Evolutionary conservation across 345 rosid genomes (phyloP), one percentile per base, ranked within the genome.

Genomic region (Eucalyptus tenuipes): DNA sequence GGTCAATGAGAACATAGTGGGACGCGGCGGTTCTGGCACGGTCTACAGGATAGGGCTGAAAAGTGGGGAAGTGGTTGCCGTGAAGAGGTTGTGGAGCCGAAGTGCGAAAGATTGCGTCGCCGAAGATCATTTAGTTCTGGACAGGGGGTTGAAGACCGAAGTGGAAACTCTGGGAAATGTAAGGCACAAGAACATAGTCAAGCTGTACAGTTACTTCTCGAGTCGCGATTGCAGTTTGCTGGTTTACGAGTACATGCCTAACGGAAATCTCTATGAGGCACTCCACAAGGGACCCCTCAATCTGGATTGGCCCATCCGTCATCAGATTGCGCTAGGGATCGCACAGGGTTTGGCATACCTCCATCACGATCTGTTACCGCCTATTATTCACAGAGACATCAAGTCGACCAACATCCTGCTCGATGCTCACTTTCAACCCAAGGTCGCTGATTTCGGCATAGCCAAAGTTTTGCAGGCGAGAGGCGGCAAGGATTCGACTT

Each of bases 331-430:
- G 17, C 93, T 96, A 7, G 99, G 99, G 50, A 94, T 97, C 3
- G 99, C 99, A 22, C 99, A 96, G 89, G 99, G 99, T 52, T 90
- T 96, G 89, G 98, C 96, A 4, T 97, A 97, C 88, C 99, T 97
- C 88, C 99, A 97, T 90, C 98, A 96, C 89, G 99, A 96, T 92
- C 95, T 96, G 61, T 86, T 92, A 50, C 92, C 91, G 4, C 95
- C 99, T 13, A 95, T 97, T 80, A 95, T 97, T 89, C 99, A 97
- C 91, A 92, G 99, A 86, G 99, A 97, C 91, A 95, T 97, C 91
- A 97, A 97, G 91, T 94, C 99, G 3, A 95, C 99, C 90, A 97
- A 97, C 91, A 93, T 97, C 90, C 91, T 97, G 44, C 91, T 97
- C 5, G 99, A 97, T 89, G 90, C 93, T 45, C 93, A 96, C 87